phyloP scores from a whole-genome alignment of 2,329 filamentous ascomycete genomes.

The Penicillium sp. region DNA sequence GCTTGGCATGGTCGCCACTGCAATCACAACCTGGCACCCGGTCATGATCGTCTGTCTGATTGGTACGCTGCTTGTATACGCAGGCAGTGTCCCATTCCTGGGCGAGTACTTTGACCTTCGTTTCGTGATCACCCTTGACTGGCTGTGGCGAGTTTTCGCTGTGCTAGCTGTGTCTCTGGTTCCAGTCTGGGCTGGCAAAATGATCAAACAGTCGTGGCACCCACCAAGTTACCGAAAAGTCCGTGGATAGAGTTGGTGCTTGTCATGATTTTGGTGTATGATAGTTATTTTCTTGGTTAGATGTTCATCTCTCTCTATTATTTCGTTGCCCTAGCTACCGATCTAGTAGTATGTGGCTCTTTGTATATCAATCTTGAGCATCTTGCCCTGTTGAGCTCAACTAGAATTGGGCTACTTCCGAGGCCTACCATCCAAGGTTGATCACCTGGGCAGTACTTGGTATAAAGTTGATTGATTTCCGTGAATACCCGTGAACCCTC shows the following conservation, averaged over 20 bases:
- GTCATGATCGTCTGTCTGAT: conserved; percentile 83
- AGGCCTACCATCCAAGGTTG: background rate
- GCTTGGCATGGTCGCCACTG: conserved; percentile 92
- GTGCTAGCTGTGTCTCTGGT: conserved; percentile 78
- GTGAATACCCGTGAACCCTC: too few species aligned
- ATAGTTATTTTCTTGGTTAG: conserved; percentile 3
- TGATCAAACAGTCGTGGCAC: conserved; percentile 79
- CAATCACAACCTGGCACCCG: conserved; percentile 95
- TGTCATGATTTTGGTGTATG: background rate
- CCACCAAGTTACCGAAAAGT: conserved; percentile 96
- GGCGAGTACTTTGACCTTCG: conserved; percentile 83
- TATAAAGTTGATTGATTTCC: background rate
- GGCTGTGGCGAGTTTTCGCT: conserved; percentile 81
- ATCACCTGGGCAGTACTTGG: background rate
- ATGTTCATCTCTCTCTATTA: background rate
- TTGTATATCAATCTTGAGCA: background rate
- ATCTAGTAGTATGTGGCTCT: background rate
- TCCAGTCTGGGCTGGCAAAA: conserved; percentile 82
- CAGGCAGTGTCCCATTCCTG: conserved; percentile 80
- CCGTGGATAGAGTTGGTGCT: conserved; percentile 31
- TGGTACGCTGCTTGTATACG: conserved; percentile 77
- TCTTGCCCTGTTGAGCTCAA: background rate
- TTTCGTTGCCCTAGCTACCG: background rate
- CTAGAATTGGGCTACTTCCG: background rate
- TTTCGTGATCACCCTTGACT: conserved; percentile 75